Conservation (phyloP, 768 basidiomycete species). For the Cystofilobasidium bisporidii region DNA sequence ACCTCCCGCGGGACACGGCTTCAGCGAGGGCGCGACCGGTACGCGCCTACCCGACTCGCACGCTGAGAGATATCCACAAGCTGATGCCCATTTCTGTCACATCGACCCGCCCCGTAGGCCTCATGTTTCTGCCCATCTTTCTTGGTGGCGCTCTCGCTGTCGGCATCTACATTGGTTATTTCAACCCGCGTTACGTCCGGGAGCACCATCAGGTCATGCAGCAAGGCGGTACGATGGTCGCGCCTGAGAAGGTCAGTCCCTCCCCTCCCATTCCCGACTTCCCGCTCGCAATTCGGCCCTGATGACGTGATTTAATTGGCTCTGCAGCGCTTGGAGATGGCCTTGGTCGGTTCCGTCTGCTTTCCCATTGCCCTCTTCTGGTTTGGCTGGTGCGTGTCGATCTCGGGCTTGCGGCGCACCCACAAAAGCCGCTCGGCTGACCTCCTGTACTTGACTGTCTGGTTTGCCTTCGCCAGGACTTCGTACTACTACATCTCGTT, state of each 20-base stretch:
- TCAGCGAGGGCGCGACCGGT: slow-evolving; percentile 38
- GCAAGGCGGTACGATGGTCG: slow-evolving; percentile 26
- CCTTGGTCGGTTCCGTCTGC: background rate
- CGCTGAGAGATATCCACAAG: no score
- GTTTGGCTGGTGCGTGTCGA: background rate
- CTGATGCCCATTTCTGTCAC: background rate
- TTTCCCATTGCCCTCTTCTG: slow-evolving; percentile 23
- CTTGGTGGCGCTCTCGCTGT: slow-evolving; percentile 36
- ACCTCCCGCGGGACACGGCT: slow-evolving; percentile 33
- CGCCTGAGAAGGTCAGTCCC: slow-evolving; percentile 27
- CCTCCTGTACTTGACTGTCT: no score
- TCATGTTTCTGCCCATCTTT: slow-evolving; percentile 40
- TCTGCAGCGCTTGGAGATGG: slow-evolving; percentile 22
- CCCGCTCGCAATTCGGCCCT: no score
- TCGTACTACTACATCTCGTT: slow-evolving; percentile 33
- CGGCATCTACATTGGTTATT: slow-evolving; percentile 36
- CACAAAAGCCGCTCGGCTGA: no score
- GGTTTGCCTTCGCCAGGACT: slow-evolving; percentile 18
- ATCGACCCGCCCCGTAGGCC: slow-evolving; percentile 17
- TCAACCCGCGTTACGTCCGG: slow-evolving; percentile 40
- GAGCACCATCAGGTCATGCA: slow-evolving; percentile 35
- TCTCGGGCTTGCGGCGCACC: no score
- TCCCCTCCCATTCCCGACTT: no score
- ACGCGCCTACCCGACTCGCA: background rate
- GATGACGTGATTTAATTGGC: background rate